Evolutionary conservation across 2,329 filamentous ascomycete species (phyloP).

Genomic region (Ophiocordyceps australis): DNA sequence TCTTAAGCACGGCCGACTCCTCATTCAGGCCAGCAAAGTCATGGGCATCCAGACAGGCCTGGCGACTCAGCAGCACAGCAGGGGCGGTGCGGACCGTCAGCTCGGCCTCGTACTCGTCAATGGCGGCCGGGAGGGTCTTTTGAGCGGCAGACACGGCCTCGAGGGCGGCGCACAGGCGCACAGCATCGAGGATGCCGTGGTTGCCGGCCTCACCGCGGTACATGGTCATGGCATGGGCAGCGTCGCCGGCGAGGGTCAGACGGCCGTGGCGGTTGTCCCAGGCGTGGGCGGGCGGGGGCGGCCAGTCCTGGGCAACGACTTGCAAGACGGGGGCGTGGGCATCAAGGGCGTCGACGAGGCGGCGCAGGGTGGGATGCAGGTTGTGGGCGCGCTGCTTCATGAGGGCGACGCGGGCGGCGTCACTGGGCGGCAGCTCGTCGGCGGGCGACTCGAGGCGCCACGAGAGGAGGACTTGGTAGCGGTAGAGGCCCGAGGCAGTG

Average conservation of each 20-base stretch:
- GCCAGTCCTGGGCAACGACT: conserved; percentile 17
- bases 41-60: conserved; percentile 14
- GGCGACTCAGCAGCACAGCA: conserved; percentile 12
- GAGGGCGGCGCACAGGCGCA: conserved; percentile 9
- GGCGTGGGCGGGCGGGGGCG: conserved; percentile 11
- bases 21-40: conserved; percentile 11
- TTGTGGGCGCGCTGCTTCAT: conserved; percentile 18
- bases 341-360: conserved; percentile 22
- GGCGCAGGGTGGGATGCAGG: conserved; percentile 19
- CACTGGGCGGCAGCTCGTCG: conserved; percentile 13
- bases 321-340: conserved; percentile 17
- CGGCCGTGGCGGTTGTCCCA: conserved; percentile 24
- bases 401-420: conserved; percentile 13
- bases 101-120: conserved; percentile 12
- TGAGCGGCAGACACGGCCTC: conserved; percentile 4
- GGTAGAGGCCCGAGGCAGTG: conserved; percentile 18
- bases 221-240: conserved; percentile 42
- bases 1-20: conserved; percentile 12
- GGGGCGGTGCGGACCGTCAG: conserved; percentile 10
- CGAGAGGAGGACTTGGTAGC: conserved; percentile 25
- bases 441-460: conserved; percentile 19
- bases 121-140: conserved; percentile 3
- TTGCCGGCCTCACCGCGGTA: conserved; percentile 21
- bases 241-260: conserved; percentile 31
- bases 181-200: conserved; percentile 20